A percentile compares a stretch with the other conserved stretches of the same genome.
Conservation (phyloP, 306 rosid species). For the Fragaria ananassa region DNA sequence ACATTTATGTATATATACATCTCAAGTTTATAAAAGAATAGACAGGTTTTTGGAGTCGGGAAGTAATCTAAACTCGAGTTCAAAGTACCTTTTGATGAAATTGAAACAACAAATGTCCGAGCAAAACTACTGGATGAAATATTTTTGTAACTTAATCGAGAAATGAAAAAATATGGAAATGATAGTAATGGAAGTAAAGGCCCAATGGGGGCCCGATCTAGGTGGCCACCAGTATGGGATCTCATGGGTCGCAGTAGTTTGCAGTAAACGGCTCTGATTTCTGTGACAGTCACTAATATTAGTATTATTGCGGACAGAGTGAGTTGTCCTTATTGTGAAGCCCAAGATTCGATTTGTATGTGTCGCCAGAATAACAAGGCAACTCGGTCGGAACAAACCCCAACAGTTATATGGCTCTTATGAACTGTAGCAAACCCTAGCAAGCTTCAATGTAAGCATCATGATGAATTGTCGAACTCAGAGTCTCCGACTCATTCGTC, state of each 20-base stretch:
- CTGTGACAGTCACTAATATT: background rate
- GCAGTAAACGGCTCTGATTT: background rate
- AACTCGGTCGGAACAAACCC: conserved; percentile 29
- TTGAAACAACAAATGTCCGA: background rate
- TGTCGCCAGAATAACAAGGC: conserved; percentile 5
- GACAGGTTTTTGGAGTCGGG: background rate
- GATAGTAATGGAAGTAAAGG: conserved; percentile 16
- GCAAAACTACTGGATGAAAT: background rate
- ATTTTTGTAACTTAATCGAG: background rate
- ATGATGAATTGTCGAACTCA: conserved; percentile 9
- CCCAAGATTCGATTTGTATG: conserved; percentile 17
- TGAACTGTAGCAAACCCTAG: conserved; percentile 8
- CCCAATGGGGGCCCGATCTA: conserved; percentile 34
- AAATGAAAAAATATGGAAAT: background rate
- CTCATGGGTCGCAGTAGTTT: conserved; percentile 30
- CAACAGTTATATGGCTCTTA: background rate
- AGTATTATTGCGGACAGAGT: background rate
- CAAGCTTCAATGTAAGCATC: background rate
- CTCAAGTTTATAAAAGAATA: background rate
- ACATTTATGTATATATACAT: background rate
- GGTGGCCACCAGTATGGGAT: conserved; percentile 19
- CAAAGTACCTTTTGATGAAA: background rate
- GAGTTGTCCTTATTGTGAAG: conserved; percentile 6
- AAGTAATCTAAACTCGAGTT: background rate
- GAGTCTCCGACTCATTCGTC: background rate